Evolutionary conservation across 805 yeast species (phyloP).

Genomic region (Candida parachauliodes): DNA sequence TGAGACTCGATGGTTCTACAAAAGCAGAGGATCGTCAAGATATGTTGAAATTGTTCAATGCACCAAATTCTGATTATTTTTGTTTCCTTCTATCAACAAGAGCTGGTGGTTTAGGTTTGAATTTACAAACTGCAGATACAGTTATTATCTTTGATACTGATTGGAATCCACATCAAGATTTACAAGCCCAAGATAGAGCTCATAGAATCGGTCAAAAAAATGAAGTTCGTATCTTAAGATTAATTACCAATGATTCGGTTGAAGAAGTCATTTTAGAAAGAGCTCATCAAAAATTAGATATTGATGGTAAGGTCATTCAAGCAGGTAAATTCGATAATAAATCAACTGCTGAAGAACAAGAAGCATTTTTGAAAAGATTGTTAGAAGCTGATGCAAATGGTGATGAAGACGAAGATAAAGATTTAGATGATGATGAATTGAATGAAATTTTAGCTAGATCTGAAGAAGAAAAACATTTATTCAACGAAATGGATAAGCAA

Average conservation of each 20-base stretch:
- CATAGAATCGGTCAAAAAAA: constrained; percentile 89
- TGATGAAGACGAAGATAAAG: constrained; percentile 52
- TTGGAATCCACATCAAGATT: constrained; percentile 91
- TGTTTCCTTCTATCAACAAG: constrained; percentile 77
- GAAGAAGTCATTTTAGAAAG: constrained; percentile 80
- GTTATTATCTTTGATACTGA: constrained; percentile 84
- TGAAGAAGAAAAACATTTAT: constrained; percentile 56
- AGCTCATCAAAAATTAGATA: constrained; percentile 79
- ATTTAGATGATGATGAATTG: constrained; percentile 64
- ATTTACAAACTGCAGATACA: constrained; percentile 84
- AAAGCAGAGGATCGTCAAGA: constrained; percentile 81
- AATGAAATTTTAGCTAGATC: constrained; percentile 69
- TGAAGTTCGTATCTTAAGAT: constrained; percentile 76
- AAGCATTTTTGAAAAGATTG: constrained; percentile 66
- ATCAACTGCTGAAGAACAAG: constrained; percentile 84
- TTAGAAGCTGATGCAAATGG: constrained; percentile 66
- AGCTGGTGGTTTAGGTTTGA: constrained; percentile 87
- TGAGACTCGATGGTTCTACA: constrained; percentile 79
- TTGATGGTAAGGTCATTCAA: constrained; percentile 86
- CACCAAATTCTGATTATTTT: constrained; percentile 72
- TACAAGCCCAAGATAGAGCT: constrained; percentile 88
- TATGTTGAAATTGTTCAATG: constrained; percentile 70
- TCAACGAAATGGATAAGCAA: constrained; percentile 59
- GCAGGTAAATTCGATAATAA: constrained; percentile 89
- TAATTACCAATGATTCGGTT: constrained; percentile 77